phyloP scores from a whole-genome alignment of 1,284 basidiomycete species.

The Rhodotorula sp. region DNA sequence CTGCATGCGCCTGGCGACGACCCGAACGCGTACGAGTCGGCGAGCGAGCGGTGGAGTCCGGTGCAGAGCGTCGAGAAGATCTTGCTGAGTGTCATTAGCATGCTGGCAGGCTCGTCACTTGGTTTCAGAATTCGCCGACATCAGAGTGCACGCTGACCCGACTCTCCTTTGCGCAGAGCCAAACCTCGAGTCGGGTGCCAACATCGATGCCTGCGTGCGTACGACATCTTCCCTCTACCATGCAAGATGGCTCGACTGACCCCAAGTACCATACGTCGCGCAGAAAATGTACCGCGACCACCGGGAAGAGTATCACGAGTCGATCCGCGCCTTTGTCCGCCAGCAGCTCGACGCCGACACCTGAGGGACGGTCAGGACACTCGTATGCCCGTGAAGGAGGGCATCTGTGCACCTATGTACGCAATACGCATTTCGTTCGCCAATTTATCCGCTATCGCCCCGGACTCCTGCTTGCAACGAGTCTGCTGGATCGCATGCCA shows the following conservation, averaged over 20 bases:
- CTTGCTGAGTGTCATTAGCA: slow-evolving; percentile 82
- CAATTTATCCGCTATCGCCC: too few relatives aligned
- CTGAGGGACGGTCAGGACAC: slow-evolving; percentile 24
- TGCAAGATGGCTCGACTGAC: too few relatives aligned
- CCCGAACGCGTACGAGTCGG: slow-evolving; percentile 69
- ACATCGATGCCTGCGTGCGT: slow-evolving; percentile 68
- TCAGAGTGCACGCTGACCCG: slow-evolving; percentile 9
- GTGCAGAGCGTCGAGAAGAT: slow-evolving; percentile 98
- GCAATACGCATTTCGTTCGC: background rate
- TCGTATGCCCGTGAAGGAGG: background rate
- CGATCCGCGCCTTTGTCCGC: slow-evolving; percentile 53
- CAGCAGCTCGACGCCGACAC: slow-evolving; percentile 51
- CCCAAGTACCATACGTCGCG: background rate
- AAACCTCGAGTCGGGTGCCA: slow-evolving; percentile 97
- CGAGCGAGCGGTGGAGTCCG: slow-evolving; percentile 96
- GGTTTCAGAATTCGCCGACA: too few relatives aligned
- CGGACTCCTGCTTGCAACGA: too few relatives aligned
- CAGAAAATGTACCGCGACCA: slow-evolving; percentile 85
- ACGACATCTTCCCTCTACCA: too few relatives aligned
- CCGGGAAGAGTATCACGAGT: slow-evolving; percentile 56
- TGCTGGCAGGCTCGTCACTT: slow-evolving; percentile 77
- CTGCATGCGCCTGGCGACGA: slow-evolving; percentile 95
- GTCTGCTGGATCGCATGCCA: background rate
- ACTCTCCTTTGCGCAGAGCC: slow-evolving; percentile 62
- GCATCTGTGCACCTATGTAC: too few relatives aligned